Evolutionary conservation across 2,329 filamentous ascomycete species (phyloP).

Genomic region (Aureobasidium pullulans): DNA sequence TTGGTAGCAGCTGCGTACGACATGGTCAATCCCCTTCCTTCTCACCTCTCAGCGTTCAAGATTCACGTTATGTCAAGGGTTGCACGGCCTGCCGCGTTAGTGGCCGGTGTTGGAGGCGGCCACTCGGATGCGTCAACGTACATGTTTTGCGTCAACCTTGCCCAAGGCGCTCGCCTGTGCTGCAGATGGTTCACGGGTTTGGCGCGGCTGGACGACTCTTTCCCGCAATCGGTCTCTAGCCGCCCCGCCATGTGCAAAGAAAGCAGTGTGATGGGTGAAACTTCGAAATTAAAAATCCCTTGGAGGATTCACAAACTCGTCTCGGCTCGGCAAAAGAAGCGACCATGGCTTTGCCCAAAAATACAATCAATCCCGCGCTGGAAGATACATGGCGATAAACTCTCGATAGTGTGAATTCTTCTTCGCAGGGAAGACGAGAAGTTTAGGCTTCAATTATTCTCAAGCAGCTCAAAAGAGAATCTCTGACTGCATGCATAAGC

Average conservation of each 20-base stretch:
- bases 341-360: background rate
- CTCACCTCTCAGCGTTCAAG: constrained; percentile 6
- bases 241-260: background rate
- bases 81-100: constrained; percentile 11
- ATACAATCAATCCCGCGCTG: background rate
- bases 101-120: background rate
- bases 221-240: background rate
- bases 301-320: background rate
- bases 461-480: background rate
- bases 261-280: background rate
- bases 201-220: background rate
- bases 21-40: background rate
- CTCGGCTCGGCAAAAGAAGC: constrained; percentile 3
- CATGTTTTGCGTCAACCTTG: background rate
- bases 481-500: background rate
- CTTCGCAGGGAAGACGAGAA: no score
- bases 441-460: background rate
- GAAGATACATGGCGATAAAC: background rate
- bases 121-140: constrained; percentile 12
- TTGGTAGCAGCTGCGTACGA: background rate
- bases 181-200: background rate
- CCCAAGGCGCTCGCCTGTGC: background rate
- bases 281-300: background rate
- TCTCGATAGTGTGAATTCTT: background rate
- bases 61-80: constrained; percentile 8